Evolutionary conservation across 192 early-diverging fungal species (phyloP).

Genomic region (Coemansia sp.): DNA sequence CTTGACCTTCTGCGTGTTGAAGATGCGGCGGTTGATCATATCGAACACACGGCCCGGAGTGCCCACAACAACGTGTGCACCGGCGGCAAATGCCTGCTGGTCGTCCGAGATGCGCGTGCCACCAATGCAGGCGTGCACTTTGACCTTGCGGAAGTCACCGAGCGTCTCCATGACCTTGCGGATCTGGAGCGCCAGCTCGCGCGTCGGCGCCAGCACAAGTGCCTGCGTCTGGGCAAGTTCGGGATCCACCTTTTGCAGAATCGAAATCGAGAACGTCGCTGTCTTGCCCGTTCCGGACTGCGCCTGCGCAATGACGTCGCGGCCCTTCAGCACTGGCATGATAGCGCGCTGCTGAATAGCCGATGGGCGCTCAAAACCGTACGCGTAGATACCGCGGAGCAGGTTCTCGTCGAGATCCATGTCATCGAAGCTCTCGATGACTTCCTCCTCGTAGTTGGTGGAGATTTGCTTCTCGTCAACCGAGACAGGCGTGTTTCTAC

Average conservation of each 20-base stretch:
- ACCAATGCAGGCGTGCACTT: conserved; percentile 96
- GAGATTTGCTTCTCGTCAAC: conserved; percentile 55
- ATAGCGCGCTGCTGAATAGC: conserved; percentile 97
- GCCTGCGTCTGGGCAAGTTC: conserved; percentile 82
- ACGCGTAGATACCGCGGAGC: conserved; percentile 97
- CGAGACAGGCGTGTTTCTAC: conserved; percentile 25
- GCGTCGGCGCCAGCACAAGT: conserved; percentile 94
- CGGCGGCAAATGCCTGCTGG: conserved; percentile 73
- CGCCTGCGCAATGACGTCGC: conserved; percentile 99
- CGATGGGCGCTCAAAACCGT: conserved; percentile 97
- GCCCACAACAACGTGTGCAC: conserved; percentile 93
- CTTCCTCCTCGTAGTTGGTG: conserved; percentile 96
- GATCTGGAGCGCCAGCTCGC: conserved; percentile 98
- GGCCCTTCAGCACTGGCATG: conserved; percentile 89
- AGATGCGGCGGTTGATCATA: conserved; percentile 92
- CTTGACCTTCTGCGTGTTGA: conserved; percentile 85
- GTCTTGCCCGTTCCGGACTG: conserved; percentile 99
- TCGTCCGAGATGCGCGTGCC: conserved; percentile 94
- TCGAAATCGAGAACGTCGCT: conserved; percentile 99
- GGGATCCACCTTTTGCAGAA: conserved; percentile 90
- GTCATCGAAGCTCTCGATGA: conserved; percentile 94
- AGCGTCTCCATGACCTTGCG: conserved; percentile 93
- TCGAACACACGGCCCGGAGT: conserved; percentile 98
- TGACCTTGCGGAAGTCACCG: conserved; percentile 93
- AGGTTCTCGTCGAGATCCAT: conserved; percentile 89